Percentiles rank a stretch among this genome's conserved stretches.
phyloP scores from a whole-genome alignment of 2,329 filamentous ascomycete species.

The Diaporthe helianthi region DNA sequence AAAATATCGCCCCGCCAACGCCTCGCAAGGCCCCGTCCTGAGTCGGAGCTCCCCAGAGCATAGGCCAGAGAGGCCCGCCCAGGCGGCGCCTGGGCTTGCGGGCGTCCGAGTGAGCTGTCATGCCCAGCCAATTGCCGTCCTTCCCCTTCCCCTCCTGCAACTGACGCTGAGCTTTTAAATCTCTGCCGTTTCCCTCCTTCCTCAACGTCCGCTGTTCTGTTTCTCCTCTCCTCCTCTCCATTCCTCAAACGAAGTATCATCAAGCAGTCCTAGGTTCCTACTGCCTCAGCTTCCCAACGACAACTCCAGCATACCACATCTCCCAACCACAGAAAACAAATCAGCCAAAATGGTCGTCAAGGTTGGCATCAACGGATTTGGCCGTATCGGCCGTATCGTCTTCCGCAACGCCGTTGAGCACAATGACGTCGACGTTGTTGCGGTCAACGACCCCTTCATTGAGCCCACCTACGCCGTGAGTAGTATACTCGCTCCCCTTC shows the following conservation, averaged over 20 bases:
- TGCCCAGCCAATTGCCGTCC: constrained; percentile 22
- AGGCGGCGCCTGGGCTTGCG: background rate
- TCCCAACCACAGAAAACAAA: constrained; percentile 4
- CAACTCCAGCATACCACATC: background rate
- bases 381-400: constrained; percentile 98
- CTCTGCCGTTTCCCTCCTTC: constrained; percentile 32
- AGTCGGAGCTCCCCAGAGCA: constrained; percentile 28
- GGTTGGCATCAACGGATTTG: constrained; percentile 99
- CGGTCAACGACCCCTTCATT: constrained; percentile 99
- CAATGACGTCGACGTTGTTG: constrained; percentile 87
- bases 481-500: constrained; percentile 41
- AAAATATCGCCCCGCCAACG: constrained; percentile 28
- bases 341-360: constrained; percentile 64
- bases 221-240: constrained; percentile 21
- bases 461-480: constrained; percentile 96
- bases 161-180: constrained; percentile 36
- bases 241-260: constrained; percentile 25
- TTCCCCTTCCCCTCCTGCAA: constrained; percentile 22
- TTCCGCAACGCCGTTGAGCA: constrained; percentile 97
- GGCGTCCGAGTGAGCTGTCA: constrained; percentile 13
- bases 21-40: constrained; percentile 27
- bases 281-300: constrained; percentile 14
- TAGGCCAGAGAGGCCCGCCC: background rate
- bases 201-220: constrained; percentile 13
- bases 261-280: constrained; percentile 1